Conservation (phyloP, 2,329 filamentous ascomycete genomes). For the Dothiorella sarmentorum region DNA sequence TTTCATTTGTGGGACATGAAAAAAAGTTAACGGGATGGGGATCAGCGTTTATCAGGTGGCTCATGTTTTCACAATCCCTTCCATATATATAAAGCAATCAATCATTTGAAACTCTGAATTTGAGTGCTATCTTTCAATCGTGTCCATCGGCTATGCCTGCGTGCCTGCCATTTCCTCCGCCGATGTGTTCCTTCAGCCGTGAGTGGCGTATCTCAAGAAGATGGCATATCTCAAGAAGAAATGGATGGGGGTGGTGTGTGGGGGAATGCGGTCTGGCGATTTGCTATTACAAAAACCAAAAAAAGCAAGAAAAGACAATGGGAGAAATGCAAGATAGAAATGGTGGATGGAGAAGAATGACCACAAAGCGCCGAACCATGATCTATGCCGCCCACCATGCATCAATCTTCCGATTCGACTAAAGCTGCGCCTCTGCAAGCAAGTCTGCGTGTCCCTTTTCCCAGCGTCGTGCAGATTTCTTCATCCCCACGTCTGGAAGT, state of each 20-base stretch:
- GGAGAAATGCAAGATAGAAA: not conserved
- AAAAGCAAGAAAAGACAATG: conserved; percentile 4
- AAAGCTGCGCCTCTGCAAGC: not conserved
- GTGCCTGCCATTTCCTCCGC: not conserved
- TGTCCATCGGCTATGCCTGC: not conserved
- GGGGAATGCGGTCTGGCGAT: not conserved
- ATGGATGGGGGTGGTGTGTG: not conserved
- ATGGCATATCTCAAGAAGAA: no score
- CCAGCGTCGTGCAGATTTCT: not conserved
- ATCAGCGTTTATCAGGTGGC: not conserved
- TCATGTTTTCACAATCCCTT: not conserved
- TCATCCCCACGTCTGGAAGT: conserved; percentile 38
- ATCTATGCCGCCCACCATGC: conserved; percentile 18
- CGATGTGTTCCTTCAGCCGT: not conserved
- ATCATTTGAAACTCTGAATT: not conserved
- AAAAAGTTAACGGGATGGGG: not conserved
- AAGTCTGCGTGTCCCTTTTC: not conserved
- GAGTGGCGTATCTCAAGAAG: not conserved
- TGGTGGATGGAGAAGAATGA: conserved; percentile 1
- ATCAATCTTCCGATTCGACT: conserved; percentile 6
- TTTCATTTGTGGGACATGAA: not conserved
- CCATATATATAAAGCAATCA: not conserved
- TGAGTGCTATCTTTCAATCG: not conserved
- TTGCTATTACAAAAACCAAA: not conserved
- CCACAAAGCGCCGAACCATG: conserved; percentile 16